Evolutionary conservation across 177 flowering plant species (phyloP), one percentile per base, ranked within the genome.

Genomic region (Tripterygium wilfordii): DNA sequence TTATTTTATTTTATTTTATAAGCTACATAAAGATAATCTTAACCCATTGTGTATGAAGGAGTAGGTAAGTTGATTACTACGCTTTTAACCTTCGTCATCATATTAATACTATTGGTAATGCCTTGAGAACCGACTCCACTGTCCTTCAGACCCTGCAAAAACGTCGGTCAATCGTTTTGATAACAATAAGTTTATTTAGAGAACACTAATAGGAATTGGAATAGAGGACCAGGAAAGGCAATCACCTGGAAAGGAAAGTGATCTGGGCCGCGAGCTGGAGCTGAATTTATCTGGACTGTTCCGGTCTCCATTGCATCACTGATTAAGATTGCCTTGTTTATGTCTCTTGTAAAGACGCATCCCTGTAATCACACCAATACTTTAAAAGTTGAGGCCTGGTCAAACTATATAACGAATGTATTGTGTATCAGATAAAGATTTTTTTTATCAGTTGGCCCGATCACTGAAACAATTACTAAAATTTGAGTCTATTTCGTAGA

Each of bases 41-140:
- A 92, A 46, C 99, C 99, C 95, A 94, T 89, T 35, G 92, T 69
- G 72, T 89, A 94, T 10, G 92, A 63, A 29, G 97, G 95, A 13
- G 79, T 45, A 30, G 99, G 99, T 57, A 94, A 77, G 67, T 94
- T 94, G 68, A 94, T 83, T 2, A 89, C 99, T 29, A 86, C 81
- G 69, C 66, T 89, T 80, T 94, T 94, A 46, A 85, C 60, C 70
- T 94, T 94, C 35, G 85, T 79, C 99, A 87, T 94, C 99, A 89
- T 83, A 66, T 71, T 74, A 35, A 89, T 89, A 66, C 99, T 94
- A 77, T 89, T 94, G 17, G 95, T 94, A 48, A 94, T 67, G 9
- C 99, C 99, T 61, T 94, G 99, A 20, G 99, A 94, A 4, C 97
- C 99, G 7, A 89, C 87, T 35, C 99, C 99, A 38, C 99, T 92